Conservation (phyloP, 352 stramenopile species). For the Hyaloperonospora arabidopsidis region DNA sequence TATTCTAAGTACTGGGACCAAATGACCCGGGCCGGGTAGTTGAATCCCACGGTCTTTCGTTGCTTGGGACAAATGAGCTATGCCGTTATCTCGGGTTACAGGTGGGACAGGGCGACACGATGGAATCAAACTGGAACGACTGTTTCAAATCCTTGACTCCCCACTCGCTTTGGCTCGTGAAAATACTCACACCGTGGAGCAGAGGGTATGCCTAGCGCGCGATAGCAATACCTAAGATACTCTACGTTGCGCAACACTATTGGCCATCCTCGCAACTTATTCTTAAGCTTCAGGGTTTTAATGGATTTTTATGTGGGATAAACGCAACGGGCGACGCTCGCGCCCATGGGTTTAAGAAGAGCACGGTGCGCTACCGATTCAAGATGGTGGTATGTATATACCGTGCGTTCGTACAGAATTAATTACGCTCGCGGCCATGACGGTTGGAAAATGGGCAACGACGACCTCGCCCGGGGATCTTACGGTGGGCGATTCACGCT, state of each 20-base stretch:
- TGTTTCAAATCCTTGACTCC: background rate
- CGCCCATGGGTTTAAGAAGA: too few species aligned
- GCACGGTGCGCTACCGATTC: too few species aligned
- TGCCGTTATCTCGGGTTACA: background rate
- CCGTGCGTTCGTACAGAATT: background rate
- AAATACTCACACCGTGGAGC: background rate
- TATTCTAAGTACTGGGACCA: background rate
- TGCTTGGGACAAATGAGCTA: background rate
- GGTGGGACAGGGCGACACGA: background rate
- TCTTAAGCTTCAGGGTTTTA: too few species aligned
- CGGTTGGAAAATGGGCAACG: background rate
- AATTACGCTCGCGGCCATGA: background rate
- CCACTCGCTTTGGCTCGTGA: background rate
- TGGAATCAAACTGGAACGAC: too few species aligned
- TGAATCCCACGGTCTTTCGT: background rate
- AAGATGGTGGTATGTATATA: too few species aligned
- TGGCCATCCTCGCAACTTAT: background rate
- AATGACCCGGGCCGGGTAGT: background rate
- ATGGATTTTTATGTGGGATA: too few species aligned
- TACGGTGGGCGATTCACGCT: background rate
- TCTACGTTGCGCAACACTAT: background rate
- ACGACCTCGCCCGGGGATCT: background rate
- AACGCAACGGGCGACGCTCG: too few species aligned
- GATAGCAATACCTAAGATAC: background rate
- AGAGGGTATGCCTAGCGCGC: too few species aligned